These are phyloP conservation scores for Trichoderma erinaceum DNA, from an alignment of 495 filamentous ascomycete species.

Conservation along the genomic window DNA sequence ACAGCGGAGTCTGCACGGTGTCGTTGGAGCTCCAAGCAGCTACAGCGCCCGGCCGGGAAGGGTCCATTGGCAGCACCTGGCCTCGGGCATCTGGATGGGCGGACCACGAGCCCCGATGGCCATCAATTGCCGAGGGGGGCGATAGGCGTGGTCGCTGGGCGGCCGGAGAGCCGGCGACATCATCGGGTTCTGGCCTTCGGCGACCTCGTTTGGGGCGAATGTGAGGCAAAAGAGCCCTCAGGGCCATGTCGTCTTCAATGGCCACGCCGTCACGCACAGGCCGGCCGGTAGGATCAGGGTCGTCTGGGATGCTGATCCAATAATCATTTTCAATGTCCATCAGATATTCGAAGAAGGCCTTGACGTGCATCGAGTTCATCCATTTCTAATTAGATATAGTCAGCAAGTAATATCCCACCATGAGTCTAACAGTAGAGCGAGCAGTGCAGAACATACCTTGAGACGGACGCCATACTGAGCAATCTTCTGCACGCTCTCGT, in stretches of 20 bases:
- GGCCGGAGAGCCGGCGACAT: constrained; percentile 45
- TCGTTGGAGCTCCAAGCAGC: constrained; percentile 36
- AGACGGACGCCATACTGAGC: constrained; percentile 94
- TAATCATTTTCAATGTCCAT: constrained; percentile 75
- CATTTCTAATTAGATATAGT: constrained; percentile 57
- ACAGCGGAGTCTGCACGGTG: constrained; percentile 49
- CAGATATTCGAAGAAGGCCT: constrained; percentile 93
- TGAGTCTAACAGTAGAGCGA: not conserved
- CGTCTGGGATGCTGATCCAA: constrained; percentile 73
- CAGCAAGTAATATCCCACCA: not conserved
- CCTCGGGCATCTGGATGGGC: constrained; percentile 43
- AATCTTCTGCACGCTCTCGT: constrained; percentile 92
- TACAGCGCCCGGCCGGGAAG: constrained; percentile 23
- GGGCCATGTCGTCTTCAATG: constrained; percentile 85
- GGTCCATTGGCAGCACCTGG: constrained; percentile 29
- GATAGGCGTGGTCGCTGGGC: constrained; percentile 61
- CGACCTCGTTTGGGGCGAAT: constrained; percentile 86
- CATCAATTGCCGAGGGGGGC: constrained; percentile 30
- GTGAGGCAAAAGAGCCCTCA: constrained; percentile 82
- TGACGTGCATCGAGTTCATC: constrained; percentile 98
- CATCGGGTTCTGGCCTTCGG: constrained; percentile 69
- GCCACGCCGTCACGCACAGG: constrained; percentile 78
- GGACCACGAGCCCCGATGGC: constrained; percentile 27
- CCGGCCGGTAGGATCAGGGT: constrained; percentile 52
- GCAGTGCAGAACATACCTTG: constrained; percentile 53